A percentile compares a stretch with the other conserved stretches of the same genome.
Evolutionary conservation across 1,284 basidiomycete species (phyloP).

Genomic region (Thelephora terrestris): DNA sequence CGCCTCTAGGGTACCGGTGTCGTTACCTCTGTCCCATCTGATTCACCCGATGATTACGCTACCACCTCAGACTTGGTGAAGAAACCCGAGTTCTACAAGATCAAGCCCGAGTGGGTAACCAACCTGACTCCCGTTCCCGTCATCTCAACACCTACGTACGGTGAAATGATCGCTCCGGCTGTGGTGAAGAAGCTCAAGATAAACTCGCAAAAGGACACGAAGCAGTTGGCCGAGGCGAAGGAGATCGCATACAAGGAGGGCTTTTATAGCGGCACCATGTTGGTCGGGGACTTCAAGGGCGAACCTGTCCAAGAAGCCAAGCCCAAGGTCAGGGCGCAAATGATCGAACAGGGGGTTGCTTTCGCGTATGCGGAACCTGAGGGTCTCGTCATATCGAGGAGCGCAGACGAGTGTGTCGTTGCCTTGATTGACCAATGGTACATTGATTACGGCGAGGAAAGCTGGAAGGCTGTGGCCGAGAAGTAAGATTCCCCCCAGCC

Average conservation of each 20-base stretch:
- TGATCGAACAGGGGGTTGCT: slow-evolving; percentile 75
- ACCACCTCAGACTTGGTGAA: slow-evolving; percentile 91
- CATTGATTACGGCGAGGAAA: slow-evolving; percentile 90
- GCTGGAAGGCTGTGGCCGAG: slow-evolving; percentile 83
- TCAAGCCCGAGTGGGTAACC: slow-evolving; percentile 84
- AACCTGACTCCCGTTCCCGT: slow-evolving; percentile 79
- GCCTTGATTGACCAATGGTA: slow-evolving; percentile 99
- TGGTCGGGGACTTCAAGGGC: slow-evolving; percentile 84
- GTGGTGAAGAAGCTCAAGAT: slow-evolving; percentile 90
- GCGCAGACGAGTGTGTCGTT: slow-evolving; percentile 94
- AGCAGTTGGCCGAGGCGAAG: slow-evolving; percentile 93
- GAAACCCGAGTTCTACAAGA: slow-evolving; percentile 96
- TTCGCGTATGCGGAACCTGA: slow-evolving; percentile 96
- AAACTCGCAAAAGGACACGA: slow-evolving; percentile 89
- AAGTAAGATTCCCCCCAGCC: slow-evolving; percentile 39
- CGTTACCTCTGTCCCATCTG: slow-evolving; percentile 96
- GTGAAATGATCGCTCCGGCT: slow-evolving; percentile 84
- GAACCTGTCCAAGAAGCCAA: slow-evolving; percentile 86
- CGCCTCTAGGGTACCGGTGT: slow-evolving; percentile 82
- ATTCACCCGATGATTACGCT: slow-evolving; percentile 96
- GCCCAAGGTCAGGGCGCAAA: slow-evolving; percentile 73
- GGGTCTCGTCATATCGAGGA: slow-evolving; percentile 82
- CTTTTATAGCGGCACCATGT: slow-evolving; percentile 90
- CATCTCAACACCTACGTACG: slow-evolving; percentile 82
- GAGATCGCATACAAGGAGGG: slow-evolving; percentile 98